phyloP scores from a whole-genome alignment of 495 filamentous ascomycete genomes.

The Penicillium robsamsonii region DNA sequence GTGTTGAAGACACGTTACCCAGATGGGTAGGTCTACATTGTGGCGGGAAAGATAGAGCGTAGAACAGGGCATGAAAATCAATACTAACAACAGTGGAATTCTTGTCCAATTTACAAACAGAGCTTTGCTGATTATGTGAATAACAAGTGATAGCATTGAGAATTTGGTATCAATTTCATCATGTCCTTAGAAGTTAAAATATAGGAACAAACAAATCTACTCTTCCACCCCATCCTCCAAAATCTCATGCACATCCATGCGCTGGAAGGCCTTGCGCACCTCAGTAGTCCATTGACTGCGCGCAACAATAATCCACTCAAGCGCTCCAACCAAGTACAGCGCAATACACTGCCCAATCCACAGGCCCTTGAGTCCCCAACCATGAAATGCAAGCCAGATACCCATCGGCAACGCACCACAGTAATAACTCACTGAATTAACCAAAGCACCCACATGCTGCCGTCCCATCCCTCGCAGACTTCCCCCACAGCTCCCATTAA shows the following conservation, averaged over 20 bases:
- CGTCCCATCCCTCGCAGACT: conserved; percentile 80
- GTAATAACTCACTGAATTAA: conserved; percentile 90
- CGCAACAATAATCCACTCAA: conserved; percentile 81
- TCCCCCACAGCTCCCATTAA: conserved; percentile 84
- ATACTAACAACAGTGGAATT: not conserved
- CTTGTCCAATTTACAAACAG: too few species aligned
- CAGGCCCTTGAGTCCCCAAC: conserved; percentile 79
- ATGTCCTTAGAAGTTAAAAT: too few species aligned
- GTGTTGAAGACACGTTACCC: not conserved
- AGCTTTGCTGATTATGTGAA: too few species aligned
- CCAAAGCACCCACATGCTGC: conserved; percentile 85
- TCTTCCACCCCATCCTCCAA: conserved; percentile 37
- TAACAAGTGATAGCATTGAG: too few species aligned
- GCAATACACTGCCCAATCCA: conserved; percentile 93
- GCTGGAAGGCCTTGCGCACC: conserved; percentile 69
- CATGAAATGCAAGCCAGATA: conserved; percentile 84
- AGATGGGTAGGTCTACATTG: too few species aligned
- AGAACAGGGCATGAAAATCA: not conserved
- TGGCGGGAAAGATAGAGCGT: too few species aligned
- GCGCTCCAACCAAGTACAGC: conserved; percentile 72
- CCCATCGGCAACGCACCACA: conserved; percentile 79
- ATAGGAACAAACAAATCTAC: not conserved
- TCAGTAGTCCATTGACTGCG: conserved; percentile 76
- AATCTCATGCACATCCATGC: conserved; percentile 64
- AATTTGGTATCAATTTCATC: too few species aligned